Base-by-base conservation (phyloP, 176 grass and related monocot species). In the maize (Zea mays) region DNA sequence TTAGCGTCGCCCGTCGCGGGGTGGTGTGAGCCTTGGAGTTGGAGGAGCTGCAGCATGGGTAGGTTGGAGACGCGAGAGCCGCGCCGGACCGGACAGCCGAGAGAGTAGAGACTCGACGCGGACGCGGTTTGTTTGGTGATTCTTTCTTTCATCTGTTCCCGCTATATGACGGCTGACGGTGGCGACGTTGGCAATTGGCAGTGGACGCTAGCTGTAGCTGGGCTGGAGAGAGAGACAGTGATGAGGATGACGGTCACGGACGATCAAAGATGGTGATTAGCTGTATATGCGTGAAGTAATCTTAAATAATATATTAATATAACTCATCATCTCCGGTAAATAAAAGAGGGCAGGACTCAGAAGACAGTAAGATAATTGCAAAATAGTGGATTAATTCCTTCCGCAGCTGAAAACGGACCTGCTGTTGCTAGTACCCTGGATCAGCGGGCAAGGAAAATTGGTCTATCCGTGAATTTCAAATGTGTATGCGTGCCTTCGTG, bases 131-230 rank as follows among this genome's bases (percentile, higher is more conserved):
- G 67, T 70, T 15, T 12, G 67, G 43, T 34, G 43, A 44, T 45
- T 33, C 45, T 45, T 70, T 15, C 45, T 46, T 49, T 8, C 19
- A 20, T 34, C 43, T 47, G n/a, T 27, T 27, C 20, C 21, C 9
- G 57, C 57, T 60, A 33, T 34, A 20, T 35, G 59, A 33, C 10
- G 20, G 59, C 27, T 27, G 27, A 27, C 27, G 27, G 27, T 61
- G 58, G 19, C 12, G 66, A 35, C 20, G 20, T 12, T 49, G 44
- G 11, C 10, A 47, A 0, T 27, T 27, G 27, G 27, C 27, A 27
- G 42, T 69, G 21, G 67, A 47, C 6, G 68, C 68, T 71, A 71
- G 68, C 68, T 71, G 45, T 58, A 58, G 55, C 55, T 21, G 55
- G 10, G 67, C 5, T 48, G 43, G 67, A 69, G 67, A 48, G 67